A percentile compares a stretch with the other conserved stretches of the same genome.
Evolutionary conservation across 176 grass and related monocot genomes (phyloP).

Genomic region (Chloris gayana): DNA sequence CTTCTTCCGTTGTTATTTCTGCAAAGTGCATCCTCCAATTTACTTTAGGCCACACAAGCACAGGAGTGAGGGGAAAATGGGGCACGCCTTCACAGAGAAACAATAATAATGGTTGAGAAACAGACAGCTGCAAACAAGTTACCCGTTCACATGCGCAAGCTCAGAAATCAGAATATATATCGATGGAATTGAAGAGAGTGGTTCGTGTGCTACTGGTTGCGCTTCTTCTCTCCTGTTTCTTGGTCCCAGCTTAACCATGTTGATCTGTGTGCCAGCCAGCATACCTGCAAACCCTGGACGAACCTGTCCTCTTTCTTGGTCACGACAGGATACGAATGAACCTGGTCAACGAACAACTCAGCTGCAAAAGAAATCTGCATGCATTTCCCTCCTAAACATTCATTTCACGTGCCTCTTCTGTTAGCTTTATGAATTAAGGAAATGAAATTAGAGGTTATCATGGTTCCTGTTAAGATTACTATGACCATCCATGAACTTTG

Average conservation of each 20-base stretch:
- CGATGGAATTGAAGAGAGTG: not conserved
- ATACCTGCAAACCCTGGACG: not conserved
- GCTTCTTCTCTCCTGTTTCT: not conserved
- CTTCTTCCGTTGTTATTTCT: too few relatives aligned
- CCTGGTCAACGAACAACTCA: not conserved
- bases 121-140: slow-evolving; percentile 1
- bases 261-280: slow-evolving; percentile 17
- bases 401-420: not conserved
- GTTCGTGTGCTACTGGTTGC: not conserved
- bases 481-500: not conserved
- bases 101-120: too few relatives aligned
- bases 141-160: too few relatives aligned
- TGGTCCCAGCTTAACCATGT: not conserved
- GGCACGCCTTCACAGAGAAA: too few relatives aligned
- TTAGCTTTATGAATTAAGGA: not conserved
- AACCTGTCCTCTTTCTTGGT: not conserved
- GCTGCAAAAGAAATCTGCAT: not conserved
- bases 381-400: not conserved
- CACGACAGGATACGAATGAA: not conserved
- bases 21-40: too few relatives aligned
- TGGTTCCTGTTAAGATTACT: not conserved
- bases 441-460: not conserved
- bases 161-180: not conserved
- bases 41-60: too few relatives aligned
- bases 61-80: too few relatives aligned